Evolutionary conservation across 495 filamentous ascomycete genomes (phyloP), one percentile per base, ranked within the genome.

Genomic region (Penicillium crystallinum): DNA sequence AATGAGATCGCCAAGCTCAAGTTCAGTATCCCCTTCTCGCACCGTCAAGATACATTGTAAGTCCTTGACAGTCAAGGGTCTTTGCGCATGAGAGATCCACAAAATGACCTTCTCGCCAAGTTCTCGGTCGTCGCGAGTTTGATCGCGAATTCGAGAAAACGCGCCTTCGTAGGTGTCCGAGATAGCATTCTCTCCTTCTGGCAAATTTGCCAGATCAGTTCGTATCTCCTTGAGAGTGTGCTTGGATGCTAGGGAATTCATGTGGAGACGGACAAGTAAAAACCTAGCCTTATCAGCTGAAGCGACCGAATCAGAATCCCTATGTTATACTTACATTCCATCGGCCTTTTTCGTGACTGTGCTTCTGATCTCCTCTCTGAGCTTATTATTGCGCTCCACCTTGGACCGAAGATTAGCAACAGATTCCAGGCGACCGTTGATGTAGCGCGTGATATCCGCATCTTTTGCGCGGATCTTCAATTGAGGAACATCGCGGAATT

Each of bases 251-350:
- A 46, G 14, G 3, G 44, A 34, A 12, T 46, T 46, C 12, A 46
- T 30, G 9, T 46, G 44, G 12, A 46, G 44, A 29, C 33, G 33
- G 10, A 46, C 44, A 35, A 46, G 44, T 4, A 46, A 19, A 7
- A 46, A 46, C 44, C 44, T 46, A 23, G 19, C 7, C 6, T n/a
- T 12, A n/a, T 35, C 10, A 46, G 42, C 21, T 5, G 21, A 22
- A 3, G 7, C 10, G 19, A 5, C 9, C 3, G 4, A 8, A 22
- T 22, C 2, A 5, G 19, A 25, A 23, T 2, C 25, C 6, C 7
- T 14, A 14, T n/a, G 1, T 2, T 27, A 1, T 9, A 34, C 65
- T 53, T 58, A 77, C 65, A 75, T 73, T 50, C 68, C 67, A 49
- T 68, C 36, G 14, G 61, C 62, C 54, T 67, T 59, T 18, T 62